These are phyloP conservation scores for Amoebophrya sp. DNA, from an alignment of 169 alveolate genomes.

Conservation along the genomic window DNA sequence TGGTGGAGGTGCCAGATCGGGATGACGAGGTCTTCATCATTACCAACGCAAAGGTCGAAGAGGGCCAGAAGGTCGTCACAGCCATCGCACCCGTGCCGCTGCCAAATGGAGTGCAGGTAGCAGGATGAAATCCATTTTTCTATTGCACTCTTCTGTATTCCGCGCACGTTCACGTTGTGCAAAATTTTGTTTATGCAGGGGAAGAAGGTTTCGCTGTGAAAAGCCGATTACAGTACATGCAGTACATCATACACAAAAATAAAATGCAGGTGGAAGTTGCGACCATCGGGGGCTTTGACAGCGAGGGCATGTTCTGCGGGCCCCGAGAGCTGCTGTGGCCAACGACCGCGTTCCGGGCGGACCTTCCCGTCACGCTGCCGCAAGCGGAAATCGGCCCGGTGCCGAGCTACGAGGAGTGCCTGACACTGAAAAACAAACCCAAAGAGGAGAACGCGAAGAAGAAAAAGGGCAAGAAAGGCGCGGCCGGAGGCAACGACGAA, in stretches of 20 bases:
- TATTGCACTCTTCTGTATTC: too few relatives aligned
- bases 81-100: slow-evolving; percentile 12
- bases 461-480: neutral
- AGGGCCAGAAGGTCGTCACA: neutral
- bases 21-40: slow-evolving; percentile 6
- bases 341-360: neutral
- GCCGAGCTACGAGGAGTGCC: neutral
- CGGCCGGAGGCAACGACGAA: neutral
- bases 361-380: neutral
- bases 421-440: neutral
- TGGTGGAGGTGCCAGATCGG: neutral
- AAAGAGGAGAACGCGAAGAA: neutral
- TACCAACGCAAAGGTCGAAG: neutral
- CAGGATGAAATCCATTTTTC: too few relatives aligned
- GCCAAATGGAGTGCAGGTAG: slow-evolving; percentile 2
- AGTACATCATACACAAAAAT: neutral
- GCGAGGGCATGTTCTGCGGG: slow-evolving; percentile 10
- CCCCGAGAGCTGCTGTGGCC: neutral
- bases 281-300: neutral
- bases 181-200: too few relatives aligned
- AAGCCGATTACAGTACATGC: too few relatives aligned
- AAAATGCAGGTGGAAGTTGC: neutral
- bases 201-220: too few relatives aligned
- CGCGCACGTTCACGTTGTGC: too few relatives aligned
- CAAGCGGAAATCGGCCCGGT: neutral